Conservation (phyloP, 176 grass and related monocot genomes). For the Cocos nucifera region DNA sequence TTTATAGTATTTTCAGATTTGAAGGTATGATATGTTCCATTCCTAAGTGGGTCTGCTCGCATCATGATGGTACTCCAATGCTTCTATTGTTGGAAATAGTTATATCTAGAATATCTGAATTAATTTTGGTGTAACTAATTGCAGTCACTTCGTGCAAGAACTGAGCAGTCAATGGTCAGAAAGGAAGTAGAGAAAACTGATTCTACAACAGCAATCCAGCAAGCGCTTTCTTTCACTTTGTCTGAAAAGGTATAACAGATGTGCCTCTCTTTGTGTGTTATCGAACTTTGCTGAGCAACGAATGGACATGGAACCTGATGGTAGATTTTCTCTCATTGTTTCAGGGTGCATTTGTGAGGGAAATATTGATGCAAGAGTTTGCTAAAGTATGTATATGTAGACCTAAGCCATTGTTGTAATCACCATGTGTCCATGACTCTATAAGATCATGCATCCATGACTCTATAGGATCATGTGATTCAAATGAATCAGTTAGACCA, state of each 20-base stretch:
- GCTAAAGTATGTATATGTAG: slow-evolving; percentile 50
- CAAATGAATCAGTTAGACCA: no score
- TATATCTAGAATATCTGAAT: no score
- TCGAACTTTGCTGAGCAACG: slow-evolving; percentile 7
- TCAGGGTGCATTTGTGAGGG: slow-evolving; percentile 95
- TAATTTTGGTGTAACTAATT: no score
- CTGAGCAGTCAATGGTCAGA: slow-evolving; percentile 50
- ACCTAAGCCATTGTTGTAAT: no score
- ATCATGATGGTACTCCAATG: no score
- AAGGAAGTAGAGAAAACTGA: slow-evolving; percentile 37
- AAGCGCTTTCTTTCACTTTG: slow-evolving; percentile 81
- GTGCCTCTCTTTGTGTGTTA: slow-evolving; percentile 14
- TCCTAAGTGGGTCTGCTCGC: no score
- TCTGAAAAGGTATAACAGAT: slow-evolving; percentile 60
- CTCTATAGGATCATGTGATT: no score
- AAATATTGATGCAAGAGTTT: slow-evolving; percentile 90
- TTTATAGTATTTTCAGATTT: no score
- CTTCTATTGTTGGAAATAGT: no score
- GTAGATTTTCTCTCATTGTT: slow-evolving; percentile 19
- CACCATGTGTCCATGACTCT: no score
- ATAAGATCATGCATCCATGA: no score
- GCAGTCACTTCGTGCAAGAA: slow-evolving; percentile 85
- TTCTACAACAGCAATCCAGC: slow-evolving; percentile 57
- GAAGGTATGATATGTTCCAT: no score
- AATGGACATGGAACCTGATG: slow-evolving; percentile 8